phyloP scores from a whole-genome alignment of 108 stramenopile species.

The Fragilaria crotonensis region DNA sequence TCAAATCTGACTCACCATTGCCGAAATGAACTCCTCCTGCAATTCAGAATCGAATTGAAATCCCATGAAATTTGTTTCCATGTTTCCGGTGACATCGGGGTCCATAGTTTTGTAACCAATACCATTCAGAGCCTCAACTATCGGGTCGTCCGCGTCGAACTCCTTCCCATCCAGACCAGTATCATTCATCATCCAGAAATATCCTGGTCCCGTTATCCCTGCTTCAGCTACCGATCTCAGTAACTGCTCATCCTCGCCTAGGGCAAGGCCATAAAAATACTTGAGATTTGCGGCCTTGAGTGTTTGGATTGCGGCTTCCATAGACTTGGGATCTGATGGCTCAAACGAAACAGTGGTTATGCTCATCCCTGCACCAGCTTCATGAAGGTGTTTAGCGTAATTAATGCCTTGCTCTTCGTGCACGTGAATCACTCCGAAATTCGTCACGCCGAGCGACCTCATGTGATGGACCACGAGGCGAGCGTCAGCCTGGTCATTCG shows the following conservation, averaged over 20 bases:
- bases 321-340: neutral
- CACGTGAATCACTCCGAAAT: conserved; percentile 13
- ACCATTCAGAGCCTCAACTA: neutral
- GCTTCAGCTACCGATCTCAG: conserved; percentile 15
- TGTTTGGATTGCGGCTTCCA: neutral
- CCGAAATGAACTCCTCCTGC: neutral
- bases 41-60: neutral
- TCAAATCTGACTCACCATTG: no score
- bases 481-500: conserved; percentile 31
- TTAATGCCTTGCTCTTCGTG: conserved; percentile 4
- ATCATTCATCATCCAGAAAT: conserved; percentile 26
- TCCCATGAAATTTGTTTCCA: neutral
- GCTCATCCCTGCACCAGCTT: conserved; percentile 1
- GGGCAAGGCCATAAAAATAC: neutral
- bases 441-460: conserved; percentile 10
- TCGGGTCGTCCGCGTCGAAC: neutral
- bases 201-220: conserved; percentile 21
- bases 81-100: neutral
- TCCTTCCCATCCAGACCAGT: conserved; percentile 8
- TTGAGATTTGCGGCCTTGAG: neutral
- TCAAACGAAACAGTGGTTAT: no score
- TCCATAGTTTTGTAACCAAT: neutral
- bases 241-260: neutral
- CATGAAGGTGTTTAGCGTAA: neutral
- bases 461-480: conserved; percentile 20